These are phyloP conservation scores for Setaria italica DNA, from an alignment of 202 grass and related monocot genomes.

Conservation along the genomic window DNA sequence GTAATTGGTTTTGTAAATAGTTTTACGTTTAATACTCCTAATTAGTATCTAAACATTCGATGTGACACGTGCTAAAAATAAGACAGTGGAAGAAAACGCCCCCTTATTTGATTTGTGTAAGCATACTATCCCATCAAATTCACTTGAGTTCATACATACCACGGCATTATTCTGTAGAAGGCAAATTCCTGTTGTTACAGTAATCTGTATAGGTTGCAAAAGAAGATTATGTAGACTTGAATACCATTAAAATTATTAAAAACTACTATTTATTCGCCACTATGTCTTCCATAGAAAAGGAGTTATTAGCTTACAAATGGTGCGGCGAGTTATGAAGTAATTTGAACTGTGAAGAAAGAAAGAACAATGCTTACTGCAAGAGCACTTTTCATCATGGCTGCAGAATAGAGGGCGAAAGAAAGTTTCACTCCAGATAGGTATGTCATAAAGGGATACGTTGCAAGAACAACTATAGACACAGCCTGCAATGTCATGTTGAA, in stretches of 20 bases:
- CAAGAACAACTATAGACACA: slow-evolving; percentile 47
- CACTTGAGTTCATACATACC: slow-evolving; percentile 55
- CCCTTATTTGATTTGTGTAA: background rate
- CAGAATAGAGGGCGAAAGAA: slow-evolving; percentile 43
- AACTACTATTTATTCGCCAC: background rate
- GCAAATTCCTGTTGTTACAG: slow-evolving; percentile 27
- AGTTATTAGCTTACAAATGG: background rate
- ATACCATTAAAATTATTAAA: background rate
- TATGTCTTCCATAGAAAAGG: background rate
- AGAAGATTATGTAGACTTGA: background rate
- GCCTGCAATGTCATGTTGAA: slow-evolving; percentile 13
- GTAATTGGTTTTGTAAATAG: too few species aligned
- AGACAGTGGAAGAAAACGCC: too few species aligned
- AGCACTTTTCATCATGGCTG: slow-evolving; percentile 36
- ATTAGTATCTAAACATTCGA: too few species aligned
- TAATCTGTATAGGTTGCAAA: slow-evolving; percentile 29
- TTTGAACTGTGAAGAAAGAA: background rate
- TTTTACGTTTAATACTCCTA: too few species aligned
- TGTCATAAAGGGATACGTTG: slow-evolving; percentile 68
- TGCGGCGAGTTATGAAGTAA: background rate
- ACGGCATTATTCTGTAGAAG: slow-evolving; percentile 79
- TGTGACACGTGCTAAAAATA: too few species aligned
- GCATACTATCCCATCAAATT: background rate
- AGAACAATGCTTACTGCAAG: slow-evolving; percentile 23
- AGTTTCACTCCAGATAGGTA: slow-evolving; percentile 52